Percentiles rank a stretch among this genome's conserved stretches.
Evolutionary conservation across 2,329 filamentous ascomycete genomes (phyloP).

Genomic region (Ophiocordyceps camponoti-leonardi): DNA sequence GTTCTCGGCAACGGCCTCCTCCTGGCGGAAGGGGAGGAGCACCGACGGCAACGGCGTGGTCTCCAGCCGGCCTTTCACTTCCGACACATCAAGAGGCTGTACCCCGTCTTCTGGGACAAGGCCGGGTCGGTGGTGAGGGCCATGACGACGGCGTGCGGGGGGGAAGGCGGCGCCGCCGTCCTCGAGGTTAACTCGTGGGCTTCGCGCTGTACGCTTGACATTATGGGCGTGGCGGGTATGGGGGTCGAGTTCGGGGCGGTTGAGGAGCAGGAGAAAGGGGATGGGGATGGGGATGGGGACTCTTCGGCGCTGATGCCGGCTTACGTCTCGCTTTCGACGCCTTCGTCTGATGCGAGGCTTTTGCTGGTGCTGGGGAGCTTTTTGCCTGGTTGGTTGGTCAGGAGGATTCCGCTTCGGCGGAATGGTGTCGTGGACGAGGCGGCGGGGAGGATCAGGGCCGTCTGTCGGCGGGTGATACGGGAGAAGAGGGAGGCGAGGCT

Average conservation of each 20-base stretch:
- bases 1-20: conserved; percentile 57
- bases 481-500: too few species aligned
- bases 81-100: conserved; percentile 69
- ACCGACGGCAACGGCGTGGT: conserved; percentile 64
- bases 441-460: too few species aligned
- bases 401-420: too few species aligned
- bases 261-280: too few species aligned
- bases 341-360: too few species aligned
- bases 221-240: conserved; percentile 57
- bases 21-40: conserved; percentile 78
- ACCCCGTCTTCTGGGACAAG: conserved; percentile 72
- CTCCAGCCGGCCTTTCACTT: conserved; percentile 75
- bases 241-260: conserved; percentile 16
- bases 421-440: too few species aligned
- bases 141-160: conserved; percentile 26
- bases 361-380: too few species aligned
- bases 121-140: conserved; percentile 46
- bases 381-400: too few species aligned
- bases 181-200: conserved; percentile 46
- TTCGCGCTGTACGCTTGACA: conserved; percentile 54
- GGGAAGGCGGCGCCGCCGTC: conserved; percentile 16
- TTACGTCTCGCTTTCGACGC: too few species aligned
- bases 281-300: too few species aligned
- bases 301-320: too few species aligned
- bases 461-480: too few species aligned